phyloP scores from a whole-genome alignment of 2,329 filamentous ascomycete species.

The Bipolaris victoriae region DNA sequence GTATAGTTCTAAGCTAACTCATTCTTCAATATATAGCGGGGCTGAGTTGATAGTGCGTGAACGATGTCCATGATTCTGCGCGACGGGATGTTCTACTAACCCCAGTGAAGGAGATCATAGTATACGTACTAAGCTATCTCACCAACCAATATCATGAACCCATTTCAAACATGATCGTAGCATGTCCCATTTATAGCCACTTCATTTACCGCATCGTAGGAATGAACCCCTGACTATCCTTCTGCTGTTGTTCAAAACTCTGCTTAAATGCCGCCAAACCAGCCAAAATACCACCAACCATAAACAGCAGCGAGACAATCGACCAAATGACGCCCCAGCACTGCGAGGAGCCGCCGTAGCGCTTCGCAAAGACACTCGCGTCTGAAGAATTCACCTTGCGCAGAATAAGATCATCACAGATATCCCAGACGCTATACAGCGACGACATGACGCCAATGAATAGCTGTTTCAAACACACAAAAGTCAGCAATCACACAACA shows the following conservation, averaged over 20 bases:
- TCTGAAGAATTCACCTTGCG: slow-evolving; percentile 82
- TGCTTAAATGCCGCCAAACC: slow-evolving; percentile 78
- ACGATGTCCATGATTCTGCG: too few relatives aligned
- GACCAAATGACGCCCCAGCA: slow-evolving; percentile 85
- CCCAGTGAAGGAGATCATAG: too few relatives aligned
- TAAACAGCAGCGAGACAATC: slow-evolving; percentile 72
- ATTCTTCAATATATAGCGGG: too few relatives aligned
- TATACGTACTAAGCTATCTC: too few relatives aligned
- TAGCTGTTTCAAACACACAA: slow-evolving; percentile 51
- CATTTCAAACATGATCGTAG: too few relatives aligned
- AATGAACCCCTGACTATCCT: slow-evolving; percentile 72
- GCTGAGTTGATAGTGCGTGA: too few relatives aligned
- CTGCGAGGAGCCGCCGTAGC: slow-evolving; percentile 78
- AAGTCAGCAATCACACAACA: background rate
- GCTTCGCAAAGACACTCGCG: slow-evolving; percentile 77
- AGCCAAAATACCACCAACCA: slow-evolving; percentile 75
- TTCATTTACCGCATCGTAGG: slow-evolving; percentile 45
- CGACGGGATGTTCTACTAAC: too few relatives aligned
- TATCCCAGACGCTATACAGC: slow-evolving; percentile 83
- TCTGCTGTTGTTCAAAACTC: slow-evolving; percentile 70
- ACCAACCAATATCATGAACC: background rate
- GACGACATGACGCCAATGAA: slow-evolving; percentile 85
- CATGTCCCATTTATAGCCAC: too few relatives aligned
- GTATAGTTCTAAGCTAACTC: too few relatives aligned
- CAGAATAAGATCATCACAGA: slow-evolving; percentile 80